Evolutionary conservation across 2,329 filamentous ascomycete species (phyloP).

Genomic region (Botrytis elliptica): DNA sequence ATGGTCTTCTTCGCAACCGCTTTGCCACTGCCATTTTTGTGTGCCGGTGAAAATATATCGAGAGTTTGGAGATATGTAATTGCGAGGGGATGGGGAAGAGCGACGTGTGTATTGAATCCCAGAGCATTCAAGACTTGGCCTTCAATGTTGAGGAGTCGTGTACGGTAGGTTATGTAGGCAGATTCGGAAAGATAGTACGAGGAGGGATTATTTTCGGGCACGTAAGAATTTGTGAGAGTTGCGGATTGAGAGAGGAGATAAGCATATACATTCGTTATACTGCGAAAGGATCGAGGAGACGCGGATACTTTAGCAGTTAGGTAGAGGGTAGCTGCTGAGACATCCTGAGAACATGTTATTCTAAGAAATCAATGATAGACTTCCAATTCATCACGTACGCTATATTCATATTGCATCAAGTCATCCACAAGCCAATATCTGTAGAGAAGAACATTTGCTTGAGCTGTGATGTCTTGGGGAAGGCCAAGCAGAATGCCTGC

Average conservation of each 20-base stretch:
- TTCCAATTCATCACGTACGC: conserved; percentile 25
- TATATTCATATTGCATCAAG: conserved; percentile 57
- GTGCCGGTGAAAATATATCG: conserved; percentile 53
- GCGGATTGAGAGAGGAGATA: conserved; percentile 70
- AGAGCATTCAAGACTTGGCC: conserved; percentile 72
- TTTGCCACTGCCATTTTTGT: conserved; percentile 42
- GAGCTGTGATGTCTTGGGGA: conserved; percentile 81
- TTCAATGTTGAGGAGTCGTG: conserved; percentile 70
- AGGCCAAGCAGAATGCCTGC: conserved; percentile 79
- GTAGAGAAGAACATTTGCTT: conserved; percentile 78
- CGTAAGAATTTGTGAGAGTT: conserved; percentile 26
- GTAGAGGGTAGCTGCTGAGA: conserved; percentile 79
- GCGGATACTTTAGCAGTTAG: conserved; percentile 80
- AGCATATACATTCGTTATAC: conserved; percentile 79
- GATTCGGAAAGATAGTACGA: conserved; percentile 72
- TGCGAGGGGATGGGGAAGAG: conserved; percentile 80
- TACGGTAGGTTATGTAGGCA: conserved; percentile 64
- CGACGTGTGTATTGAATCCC: conserved; percentile 80
- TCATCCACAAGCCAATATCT: conserved; percentile 69
- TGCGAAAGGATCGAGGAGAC: conserved; percentile 71
- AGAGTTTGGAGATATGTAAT: conserved; percentile 92
- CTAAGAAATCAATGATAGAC: not conserved
- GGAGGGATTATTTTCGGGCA: conserved; percentile 44
- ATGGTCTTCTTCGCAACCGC: conserved; percentile 64
- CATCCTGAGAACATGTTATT: conserved; percentile 55